Evolutionary conservation across 768 basidiomycete genomes (phyloP), one percentile per base, ranked within the genome.

Genomic region (Lyophyllum decastes): DNA sequence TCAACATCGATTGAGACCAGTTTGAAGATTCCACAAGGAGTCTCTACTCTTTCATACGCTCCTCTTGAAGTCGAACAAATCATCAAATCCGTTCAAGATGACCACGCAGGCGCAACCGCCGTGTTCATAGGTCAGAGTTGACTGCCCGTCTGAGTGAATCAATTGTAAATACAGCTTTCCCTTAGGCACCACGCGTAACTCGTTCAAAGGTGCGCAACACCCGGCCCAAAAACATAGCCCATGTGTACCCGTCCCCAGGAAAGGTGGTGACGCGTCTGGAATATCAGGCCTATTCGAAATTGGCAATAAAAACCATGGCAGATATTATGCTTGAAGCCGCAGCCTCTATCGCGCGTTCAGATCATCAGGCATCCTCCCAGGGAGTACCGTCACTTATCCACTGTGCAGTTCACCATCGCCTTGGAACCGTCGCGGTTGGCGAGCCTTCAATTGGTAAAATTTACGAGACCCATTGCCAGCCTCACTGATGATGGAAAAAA

Each of bases 271-370:
- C 85, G 24, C 82, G 82, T 35, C 71, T 94, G 33, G 90, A 92
- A 68, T 94, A 93, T 66, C 89, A 93, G 71, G 89, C 92, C 8
- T 93, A 93, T 71, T 88, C 86, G 61, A 86, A 84, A 61, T 74
- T 94, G 24, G 89, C 91, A 10, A 84, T 94, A 63, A 90, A 87
- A 71, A 91, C 90, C 17, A 85, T 94, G 78, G 74, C 76, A 24
- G 73, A 78, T 56, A 88, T 92, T 62, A 70, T 90, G 34, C 71
- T 70, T 44, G 70, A 77, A 41, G 80, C 80, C 11, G 80, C 77
- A 52, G 57, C 67, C 51, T 71, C 72, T 34, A 69, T 74, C 57
- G 69, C 74, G 41, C 79, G 72, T 51, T 82, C 82, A n/a, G 70
- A 77, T 38, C 76, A 79, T 63, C 75, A 76, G 55, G 66, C 57